Base-by-base conservation (phyloP, 2,329 filamentous ascomycete species). In the Fusarium pilosicola region DNA sequence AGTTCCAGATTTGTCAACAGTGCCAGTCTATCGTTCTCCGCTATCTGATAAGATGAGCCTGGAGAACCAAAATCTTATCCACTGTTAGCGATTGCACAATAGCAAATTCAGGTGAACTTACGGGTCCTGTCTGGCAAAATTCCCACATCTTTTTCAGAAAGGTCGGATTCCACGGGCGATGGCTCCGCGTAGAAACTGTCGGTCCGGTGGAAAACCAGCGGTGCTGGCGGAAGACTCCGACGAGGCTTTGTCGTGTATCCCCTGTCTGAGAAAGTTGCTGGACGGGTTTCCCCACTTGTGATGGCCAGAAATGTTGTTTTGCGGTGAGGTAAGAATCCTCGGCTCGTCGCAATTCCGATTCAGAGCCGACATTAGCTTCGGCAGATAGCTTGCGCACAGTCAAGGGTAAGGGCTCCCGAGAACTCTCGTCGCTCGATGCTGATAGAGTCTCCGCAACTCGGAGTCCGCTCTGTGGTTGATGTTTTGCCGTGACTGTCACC, bases 1-100 rank as follows among this genome's bases (percentile, higher is more conserved):
- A 83, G 83, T 76, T 92, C 90, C 3, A 92, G 81, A 67, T 89
- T 87, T 38, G 88, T 86, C 4, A 92, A 81, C 7, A 91, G 83
- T 39, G 83, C 84, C 65, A 88, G 80, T 34, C 85, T 83, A 62
- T 85, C 60, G 82, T 82, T 13, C 77, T 78, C 41, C 49, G 66
- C 32, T 55, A 68, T 20, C 81, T 81, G 39, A 77, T 79, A 81
- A 9, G 68, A 65, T 46, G 60, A 46, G 24, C 38, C 46, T 38
- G 68, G 54, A 54, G 64, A 61, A 57, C 51, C 59, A 52, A 57
- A 44, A 28, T 51, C 68, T 68, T 51, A 28, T 55, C 46, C 46
- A 52, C 49, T 68, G 48, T 71, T 68, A 71, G 69, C 32, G 36
- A 49, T 68, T 45, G 51, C 48, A n/a, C 34, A 49, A 63, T 48